Base-by-base conservation (phyloP, 495 filamentous ascomycete species). In the Aspergillus egyptiacus region DNA sequence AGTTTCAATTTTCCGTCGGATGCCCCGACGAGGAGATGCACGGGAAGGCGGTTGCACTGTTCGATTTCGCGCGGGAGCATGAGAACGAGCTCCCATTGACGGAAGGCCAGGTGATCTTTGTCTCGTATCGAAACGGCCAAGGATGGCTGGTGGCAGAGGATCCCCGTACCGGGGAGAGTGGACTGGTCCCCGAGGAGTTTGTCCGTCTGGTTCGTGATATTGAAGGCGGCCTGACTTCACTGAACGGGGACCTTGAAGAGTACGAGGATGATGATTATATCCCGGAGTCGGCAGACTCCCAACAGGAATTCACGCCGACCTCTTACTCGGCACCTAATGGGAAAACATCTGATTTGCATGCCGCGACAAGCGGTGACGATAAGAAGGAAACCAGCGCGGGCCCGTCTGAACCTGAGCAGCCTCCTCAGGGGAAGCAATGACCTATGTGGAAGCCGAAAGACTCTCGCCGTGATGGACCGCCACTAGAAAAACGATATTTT, bases 1-100 rank as follows among this genome's bases (percentile, higher is more conserved):
- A 95, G 58, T 96, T 95, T 65, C 86, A 93, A 56, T 95, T 97
- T 59, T 91, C 89, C 5, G 95, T 97, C 51, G 90, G 88, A 17
- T 94, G 87, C 19, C 89, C 91, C 6, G 91, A 96, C 58, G 91
- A 97, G 67, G 91, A 96, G 63, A 95, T 96, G 87, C 89, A 95
- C 61, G 91, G 91, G 33, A 95, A 95, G 60, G 91, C 91, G 28
- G 88, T 98, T 18, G 94, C 93, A 5, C 75, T 98, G 10, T 98
- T 94, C 60, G 89, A 96, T 64, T 98, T 98, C 64, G 81, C 82
- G 43, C 80, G 89, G 20, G 93, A 97, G 63, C 96, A 97, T 60
- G 89, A 95, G 60, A 98, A 96, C 56, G 93, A 98, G 68, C 78
- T 98, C 11, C 90, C 89, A 13, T 71, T 98, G 15, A 82, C 85